Conservation (phyloP, 163 green algal species). For the Chlamydomonas reinhardtii region DNA sequence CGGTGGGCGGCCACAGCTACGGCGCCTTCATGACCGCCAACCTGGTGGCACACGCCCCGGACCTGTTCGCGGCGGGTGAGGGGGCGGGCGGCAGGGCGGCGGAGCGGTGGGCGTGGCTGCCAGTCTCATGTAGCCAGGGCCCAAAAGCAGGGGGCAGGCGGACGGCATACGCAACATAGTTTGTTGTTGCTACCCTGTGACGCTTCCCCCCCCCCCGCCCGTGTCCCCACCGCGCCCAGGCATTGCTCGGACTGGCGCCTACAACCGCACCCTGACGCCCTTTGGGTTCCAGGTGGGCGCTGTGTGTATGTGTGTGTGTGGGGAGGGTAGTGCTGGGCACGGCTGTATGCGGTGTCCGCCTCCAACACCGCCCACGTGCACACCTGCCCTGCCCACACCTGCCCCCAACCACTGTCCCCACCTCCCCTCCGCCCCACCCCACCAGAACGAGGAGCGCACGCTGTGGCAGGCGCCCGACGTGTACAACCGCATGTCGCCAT, state of each 20-base stretch:
- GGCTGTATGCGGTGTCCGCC: too few relatives aligned
- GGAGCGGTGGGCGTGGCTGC: not conserved
- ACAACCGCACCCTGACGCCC: conserved; percentile 99
- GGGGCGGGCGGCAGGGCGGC: not conserved
- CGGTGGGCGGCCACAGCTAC: conserved; percentile 89
- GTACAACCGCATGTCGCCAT: conserved; percentile 92
- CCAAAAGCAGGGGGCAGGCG: too few relatives aligned
- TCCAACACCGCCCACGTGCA: too few relatives aligned
- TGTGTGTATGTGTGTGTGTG: too few relatives aligned
- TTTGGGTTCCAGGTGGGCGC: conserved; percentile 88
- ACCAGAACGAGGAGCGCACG: conserved; percentile 90
- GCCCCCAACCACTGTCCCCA: too few relatives aligned
- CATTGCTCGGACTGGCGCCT: conserved; percentile 93
- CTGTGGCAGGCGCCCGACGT: conserved; percentile 95
- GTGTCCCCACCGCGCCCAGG: conserved; percentile 52
- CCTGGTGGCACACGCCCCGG: conserved; percentile 89
- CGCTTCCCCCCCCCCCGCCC: too few relatives aligned
- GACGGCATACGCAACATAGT: too few relatives aligned
- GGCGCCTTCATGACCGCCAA: conserved; percentile 98
- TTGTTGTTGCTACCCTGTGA: not conserved
- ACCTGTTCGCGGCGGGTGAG: conserved; percentile 95
- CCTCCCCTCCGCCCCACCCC: too few relatives aligned
- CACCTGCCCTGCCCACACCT: too few relatives aligned
- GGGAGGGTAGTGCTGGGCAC: too few relatives aligned
- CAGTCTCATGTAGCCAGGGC: too few relatives aligned